A percentile compares a stretch with the other conserved stretches of the same genome.
phyloP scores from a whole-genome alignment of 768 basidiomycete genomes.

The Mycena rosella region DNA sequence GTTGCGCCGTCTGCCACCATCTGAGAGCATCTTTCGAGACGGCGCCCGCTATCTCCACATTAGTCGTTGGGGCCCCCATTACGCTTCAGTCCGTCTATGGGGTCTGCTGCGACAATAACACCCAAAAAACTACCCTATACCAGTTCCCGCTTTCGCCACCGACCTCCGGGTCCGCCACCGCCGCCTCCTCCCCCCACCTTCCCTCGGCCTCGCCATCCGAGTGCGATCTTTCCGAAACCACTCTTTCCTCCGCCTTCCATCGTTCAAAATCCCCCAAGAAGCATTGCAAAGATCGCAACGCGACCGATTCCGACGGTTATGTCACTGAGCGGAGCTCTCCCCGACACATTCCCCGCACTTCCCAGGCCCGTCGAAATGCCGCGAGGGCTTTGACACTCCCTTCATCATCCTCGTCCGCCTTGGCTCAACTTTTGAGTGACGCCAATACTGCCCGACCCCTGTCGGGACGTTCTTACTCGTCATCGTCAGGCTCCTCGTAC shows the following conservation, averaged over 20 bases:
- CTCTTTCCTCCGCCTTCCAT: slow-evolving; percentile 37
- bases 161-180: slow-evolving; percentile 56
- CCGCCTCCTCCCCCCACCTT: slow-evolving; percentile 53
- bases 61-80: slow-evolving; percentile 6
- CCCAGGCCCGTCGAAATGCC: slow-evolving; percentile 43
- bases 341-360: slow-evolving; percentile 41
- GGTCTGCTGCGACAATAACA: slow-evolving; percentile 41
- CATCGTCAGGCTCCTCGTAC: slow-evolving; percentile 51
- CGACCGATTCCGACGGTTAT: slow-evolving; percentile 60
- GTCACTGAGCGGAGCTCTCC: slow-evolving; percentile 56
- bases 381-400: slow-evolving; percentile 57
- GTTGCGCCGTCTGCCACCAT: neutral
- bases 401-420: slow-evolving; percentile 46
- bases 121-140: slow-evolving; percentile 44
- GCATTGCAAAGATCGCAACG: slow-evolving; percentile 45
- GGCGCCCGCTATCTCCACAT: slow-evolving; percentile 6
- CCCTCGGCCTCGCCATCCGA: slow-evolving; percentile 43
- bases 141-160: slow-evolving; percentile 63
- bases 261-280: slow-evolving; percentile 40
- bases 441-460: slow-evolving; percentile 48
- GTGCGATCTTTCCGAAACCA: slow-evolving; percentile 42
- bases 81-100: slow-evolving; percentile 37
- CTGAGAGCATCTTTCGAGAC: neutral
- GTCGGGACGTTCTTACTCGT: slow-evolving; percentile 51
- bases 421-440: slow-evolving; percentile 43